Conservation (phyloP, 2,329 filamentous ascomycete genomes). For the Helminthosporium solani region DNA sequence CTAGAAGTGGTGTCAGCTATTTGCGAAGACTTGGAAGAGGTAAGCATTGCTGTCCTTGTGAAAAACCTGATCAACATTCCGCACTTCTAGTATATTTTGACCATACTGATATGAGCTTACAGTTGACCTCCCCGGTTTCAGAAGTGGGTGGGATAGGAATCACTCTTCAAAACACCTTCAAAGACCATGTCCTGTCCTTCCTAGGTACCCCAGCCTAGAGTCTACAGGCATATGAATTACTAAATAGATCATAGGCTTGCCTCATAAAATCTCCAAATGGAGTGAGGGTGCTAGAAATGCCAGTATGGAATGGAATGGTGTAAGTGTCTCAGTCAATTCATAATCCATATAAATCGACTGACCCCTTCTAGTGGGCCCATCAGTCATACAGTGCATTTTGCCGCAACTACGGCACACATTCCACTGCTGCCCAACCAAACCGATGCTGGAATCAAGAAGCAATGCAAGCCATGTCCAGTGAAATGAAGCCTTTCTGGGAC, state of each 20-base stretch:
- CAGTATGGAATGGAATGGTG: constrained; percentile 35
- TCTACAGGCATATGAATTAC: constrained; percentile 5
- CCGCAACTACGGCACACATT: constrained; percentile 43
- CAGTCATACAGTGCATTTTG: constrained; percentile 48
- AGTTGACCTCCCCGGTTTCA: constrained; percentile 22
- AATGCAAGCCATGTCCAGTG: constrained; percentile 40
- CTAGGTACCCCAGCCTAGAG: constrained; percentile 13
- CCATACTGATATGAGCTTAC: constrained; percentile 10
- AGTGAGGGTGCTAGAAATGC: constrained; percentile 26
- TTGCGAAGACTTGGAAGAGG: constrained; percentile 34
- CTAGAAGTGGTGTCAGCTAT: constrained; percentile 36
- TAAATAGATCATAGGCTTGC: constrained; percentile 5
- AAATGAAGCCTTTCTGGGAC: constrained; percentile 40
- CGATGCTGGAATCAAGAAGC: constrained; percentile 52
- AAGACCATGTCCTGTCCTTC: constrained; percentile 6
- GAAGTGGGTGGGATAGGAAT: constrained; percentile 10
- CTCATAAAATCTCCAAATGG: constrained; percentile 27
- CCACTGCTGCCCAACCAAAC: constrained; percentile 22
- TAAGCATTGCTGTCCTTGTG: too few species aligned
- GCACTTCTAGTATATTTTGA: too few species aligned
- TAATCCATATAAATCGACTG: not conserved
- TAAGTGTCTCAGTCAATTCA: constrained; percentile 36
- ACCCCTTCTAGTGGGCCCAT: constrained; percentile 17
- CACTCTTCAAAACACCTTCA: constrained; percentile 11
- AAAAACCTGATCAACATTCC: too few species aligned